These are phyloP conservation scores for Agaricus sinodeliciosus DNA, from an alignment of 768 basidiomycete species.

Conservation along the genomic window DNA sequence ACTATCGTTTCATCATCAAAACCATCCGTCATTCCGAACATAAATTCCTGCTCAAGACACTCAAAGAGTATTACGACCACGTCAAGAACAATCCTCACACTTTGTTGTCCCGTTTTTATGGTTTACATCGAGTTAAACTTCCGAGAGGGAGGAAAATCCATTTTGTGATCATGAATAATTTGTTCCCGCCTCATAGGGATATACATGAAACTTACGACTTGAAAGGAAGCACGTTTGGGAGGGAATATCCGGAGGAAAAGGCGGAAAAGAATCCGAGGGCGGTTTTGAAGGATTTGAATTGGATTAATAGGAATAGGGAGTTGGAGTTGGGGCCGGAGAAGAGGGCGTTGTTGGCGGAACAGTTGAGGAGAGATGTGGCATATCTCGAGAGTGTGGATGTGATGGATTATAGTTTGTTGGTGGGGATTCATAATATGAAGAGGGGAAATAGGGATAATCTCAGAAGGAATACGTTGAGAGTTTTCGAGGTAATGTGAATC, in stretches of 20 bases:
- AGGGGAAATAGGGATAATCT: slow-evolving; percentile 91
- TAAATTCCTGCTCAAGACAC: slow-evolving; percentile 82
- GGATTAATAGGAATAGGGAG: slow-evolving; percentile 74
- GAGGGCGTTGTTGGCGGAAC: slow-evolving; percentile 83
- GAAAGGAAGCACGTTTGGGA: slow-evolving; percentile 89
- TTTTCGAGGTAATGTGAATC: slow-evolving; percentile 70
- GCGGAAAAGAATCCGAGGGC: slow-evolving; percentile 75
- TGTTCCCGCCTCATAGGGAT: slow-evolving; percentile 96
- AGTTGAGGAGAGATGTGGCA: slow-evolving; percentile 82
- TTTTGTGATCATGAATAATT: slow-evolving; percentile 99
- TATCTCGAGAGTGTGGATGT: slow-evolving; percentile 77
- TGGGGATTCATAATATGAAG: slow-evolving; percentile 89
- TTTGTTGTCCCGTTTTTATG: slow-evolving; percentile 90
- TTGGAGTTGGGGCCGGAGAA: slow-evolving; percentile 97
- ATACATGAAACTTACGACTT: slow-evolving; percentile 97
- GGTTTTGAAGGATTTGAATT: slow-evolving; percentile 94
- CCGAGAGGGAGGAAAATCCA: slow-evolving; percentile 93
- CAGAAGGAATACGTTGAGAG: slow-evolving; percentile 82
- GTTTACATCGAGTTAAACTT: slow-evolving; percentile 94
- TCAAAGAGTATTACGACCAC: slow-evolving; percentile 80
- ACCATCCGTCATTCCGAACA: slow-evolving; percentile 94
- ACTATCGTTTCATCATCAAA: slow-evolving; percentile 99
- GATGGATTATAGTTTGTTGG: slow-evolving; percentile 95
- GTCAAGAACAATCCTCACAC: slow-evolving; percentile 91
- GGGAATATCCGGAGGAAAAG: slow-evolving; percentile 83